phyloP scores from a whole-genome alignment of 148 eudicot species.

The Nepenthes mirabilis region DNA sequence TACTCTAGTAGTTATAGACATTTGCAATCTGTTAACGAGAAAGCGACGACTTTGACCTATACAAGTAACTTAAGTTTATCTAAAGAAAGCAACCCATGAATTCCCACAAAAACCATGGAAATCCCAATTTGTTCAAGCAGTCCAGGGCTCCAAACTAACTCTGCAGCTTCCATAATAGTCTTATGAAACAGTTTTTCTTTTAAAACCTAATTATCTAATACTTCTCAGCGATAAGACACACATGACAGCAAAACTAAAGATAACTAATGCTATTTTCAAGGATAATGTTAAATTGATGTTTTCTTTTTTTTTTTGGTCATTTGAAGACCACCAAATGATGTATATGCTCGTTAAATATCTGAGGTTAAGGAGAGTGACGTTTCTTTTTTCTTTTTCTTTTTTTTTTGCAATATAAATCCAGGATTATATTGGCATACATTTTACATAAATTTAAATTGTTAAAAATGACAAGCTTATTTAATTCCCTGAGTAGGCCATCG shows the following conservation, averaged over 20 bases:
- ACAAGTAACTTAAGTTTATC: conserved; percentile 27
- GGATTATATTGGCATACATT: too few relatives aligned
- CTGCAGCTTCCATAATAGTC: conserved; percentile 50
- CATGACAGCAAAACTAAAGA: background rate
- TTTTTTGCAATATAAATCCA: too few relatives aligned
- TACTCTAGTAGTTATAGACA: conserved; percentile 36
- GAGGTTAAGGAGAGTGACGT: too few relatives aligned
- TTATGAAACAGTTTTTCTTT: conserved; percentile 32
- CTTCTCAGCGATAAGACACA: conserved; percentile 4
- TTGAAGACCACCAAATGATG: too few relatives aligned
- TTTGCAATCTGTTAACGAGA: conserved; percentile 35
- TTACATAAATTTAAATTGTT: too few relatives aligned
- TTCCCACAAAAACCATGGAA: conserved; percentile 67
- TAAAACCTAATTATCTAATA: conserved; percentile 4
- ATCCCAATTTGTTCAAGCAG: conserved; percentile 50
- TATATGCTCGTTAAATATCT: too few relatives aligned
- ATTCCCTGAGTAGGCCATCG: too few relatives aligned
- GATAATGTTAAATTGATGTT: too few relatives aligned
- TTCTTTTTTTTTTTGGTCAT: too few relatives aligned
- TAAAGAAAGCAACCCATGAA: conserved; percentile 42
- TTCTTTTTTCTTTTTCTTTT: too few relatives aligned
- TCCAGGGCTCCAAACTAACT: conserved; percentile 56
- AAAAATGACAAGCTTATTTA: too few relatives aligned
- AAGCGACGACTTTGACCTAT: conserved; percentile 56
- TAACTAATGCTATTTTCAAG: too few relatives aligned